These are phyloP conservation scores for Penicillium angulare DNA, from an alignment of 495 filamentous ascomycete genomes.

Conservation along the genomic window DNA sequence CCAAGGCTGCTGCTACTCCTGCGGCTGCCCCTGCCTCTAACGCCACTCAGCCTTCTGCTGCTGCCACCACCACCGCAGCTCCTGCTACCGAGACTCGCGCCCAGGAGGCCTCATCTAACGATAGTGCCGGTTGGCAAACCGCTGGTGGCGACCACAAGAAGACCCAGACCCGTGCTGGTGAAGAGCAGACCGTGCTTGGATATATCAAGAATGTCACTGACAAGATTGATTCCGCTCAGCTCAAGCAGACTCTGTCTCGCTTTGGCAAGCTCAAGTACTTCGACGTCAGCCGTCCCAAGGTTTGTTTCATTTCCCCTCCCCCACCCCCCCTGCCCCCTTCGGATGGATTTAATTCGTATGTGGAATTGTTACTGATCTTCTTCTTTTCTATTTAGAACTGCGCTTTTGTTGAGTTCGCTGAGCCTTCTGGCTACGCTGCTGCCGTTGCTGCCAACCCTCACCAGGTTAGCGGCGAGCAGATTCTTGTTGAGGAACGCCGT, in stretches of 20 bases:
- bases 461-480: slow-evolving; percentile 72
- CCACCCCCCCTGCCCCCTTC: no score
- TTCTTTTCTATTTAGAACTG: slow-evolving; percentile 65
- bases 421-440: slow-evolving; percentile 70
- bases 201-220: slow-evolving; percentile 95
- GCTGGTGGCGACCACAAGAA: slow-evolving; percentile 75
- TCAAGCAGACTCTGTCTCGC: slow-evolving; percentile 62
- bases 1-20: slow-evolving; percentile 39
- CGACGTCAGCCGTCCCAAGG: slow-evolving; percentile 88
- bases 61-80: slow-evolving; percentile 25
- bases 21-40: slow-evolving; percentile 33
- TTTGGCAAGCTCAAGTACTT: slow-evolving; percentile 83
- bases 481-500: slow-evolving; percentile 86
- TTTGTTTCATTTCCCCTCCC: slow-evolving; percentile 52
- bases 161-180: slow-evolving; percentile 64
- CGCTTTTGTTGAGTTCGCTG: slow-evolving; percentile 91
- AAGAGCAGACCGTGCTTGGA: slow-evolving; percentile 68
- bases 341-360: no score
- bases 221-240: slow-evolving; percentile 66
- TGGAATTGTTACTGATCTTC: neutral
- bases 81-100: slow-evolving; percentile 33
- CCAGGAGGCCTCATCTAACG: slow-evolving; percentile 47
- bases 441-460: slow-evolving; percentile 85
- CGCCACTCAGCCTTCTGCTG: slow-evolving; percentile 32
- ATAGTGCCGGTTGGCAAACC: slow-evolving; percentile 71